Evolutionary conservation across 495 filamentous ascomycete genomes (phyloP), one percentile per base, ranked within the genome.

Genomic region (Penicillium chermesinum): DNA sequence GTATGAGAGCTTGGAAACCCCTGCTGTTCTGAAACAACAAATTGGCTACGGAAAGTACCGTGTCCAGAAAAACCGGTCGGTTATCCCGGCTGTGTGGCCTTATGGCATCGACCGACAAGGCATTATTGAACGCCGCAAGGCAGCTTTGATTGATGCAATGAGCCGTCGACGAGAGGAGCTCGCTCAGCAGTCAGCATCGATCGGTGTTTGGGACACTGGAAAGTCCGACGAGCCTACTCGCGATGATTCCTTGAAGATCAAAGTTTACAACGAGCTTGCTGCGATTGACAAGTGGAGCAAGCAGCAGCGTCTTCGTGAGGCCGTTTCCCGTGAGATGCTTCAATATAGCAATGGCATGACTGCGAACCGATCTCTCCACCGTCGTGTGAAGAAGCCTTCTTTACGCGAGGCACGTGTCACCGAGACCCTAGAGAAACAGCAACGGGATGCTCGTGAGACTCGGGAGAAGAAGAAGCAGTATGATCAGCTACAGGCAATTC

Each of bases 371-470:
- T 79, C 86, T 20, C 77, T 81, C 55, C 96, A 95, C 61, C 85
- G 93, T 18, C 84, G 91, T 16, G 89, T 91, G 74, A 98, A 97
- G 83, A 96, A 95, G 67, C 91, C 95, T 58, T 90, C 86, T 18
- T 73, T 96, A 41, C 84, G 91, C n/a, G 93, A 98, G 65, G 94
- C 93, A 27, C 84, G 93, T 27, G 90, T 96, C 55, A 98, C 93
- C 2, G 93, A 98, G 76, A 96, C 95, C 62, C 78, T 98, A 2
- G 93, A 98, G 78, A 97, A 97, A 72, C 89, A 97, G 63, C 94
- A 97, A 62, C 86, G 93, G 41, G 91, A 96, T 66, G 89, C 89
- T 46, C 85, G 93, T 35, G 93, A 96, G 69, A 85, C 82, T 25
- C 82, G 89, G 35, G 94, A 98, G 70, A 91, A 91, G 79, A 88